Evolutionary conservation across 2,329 filamentous ascomycete genomes (phyloP).

Genomic region (Botrytis aclada): DNA sequence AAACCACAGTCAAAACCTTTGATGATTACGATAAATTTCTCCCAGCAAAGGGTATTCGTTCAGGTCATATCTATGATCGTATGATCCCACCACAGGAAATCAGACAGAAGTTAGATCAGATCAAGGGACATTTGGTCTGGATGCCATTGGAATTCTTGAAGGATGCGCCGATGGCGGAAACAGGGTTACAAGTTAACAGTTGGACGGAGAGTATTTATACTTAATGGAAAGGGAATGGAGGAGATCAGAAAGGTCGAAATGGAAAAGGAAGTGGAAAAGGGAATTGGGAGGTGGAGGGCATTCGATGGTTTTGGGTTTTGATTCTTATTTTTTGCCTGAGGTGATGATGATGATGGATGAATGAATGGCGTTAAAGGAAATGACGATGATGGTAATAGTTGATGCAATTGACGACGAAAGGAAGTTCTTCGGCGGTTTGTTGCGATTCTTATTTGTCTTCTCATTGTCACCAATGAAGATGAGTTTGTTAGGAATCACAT

Average conservation of each 20-base stretch:
- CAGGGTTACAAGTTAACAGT: constrained; percentile 69
- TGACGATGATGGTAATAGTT: background rate
- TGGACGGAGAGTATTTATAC: constrained; percentile 87
- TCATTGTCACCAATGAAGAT: background rate
- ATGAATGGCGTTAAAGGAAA: background rate
- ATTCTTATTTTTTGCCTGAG: background rate
- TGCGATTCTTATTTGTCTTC: background rate
- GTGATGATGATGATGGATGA: background rate
- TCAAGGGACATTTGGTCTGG: constrained; percentile 90
- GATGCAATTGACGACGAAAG: background rate
- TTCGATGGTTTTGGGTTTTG: background rate
- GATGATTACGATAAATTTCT: constrained; percentile 83
- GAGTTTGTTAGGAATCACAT: background rate
- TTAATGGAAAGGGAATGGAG: constrained; percentile 36
- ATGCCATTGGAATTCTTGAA: constrained; percentile 87
- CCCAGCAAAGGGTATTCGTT: constrained; percentile 65
- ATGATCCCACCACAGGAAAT: constrained; percentile 72
- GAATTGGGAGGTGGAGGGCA: background rate
- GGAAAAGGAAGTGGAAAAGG: background rate
- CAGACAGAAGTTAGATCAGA: constrained; percentile 69
- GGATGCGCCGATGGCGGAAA: constrained; percentile 86
- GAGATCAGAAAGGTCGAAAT: background rate
- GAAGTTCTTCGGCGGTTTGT: background rate
- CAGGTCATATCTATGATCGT: constrained; percentile 83
- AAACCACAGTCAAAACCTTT: constrained; percentile 70